A percentile compares a stretch with the other conserved stretches of the same genome.
phyloP scores from a whole-genome alignment of 2,329 filamentous ascomycete species.

The Verruconis gallopava region DNA sequence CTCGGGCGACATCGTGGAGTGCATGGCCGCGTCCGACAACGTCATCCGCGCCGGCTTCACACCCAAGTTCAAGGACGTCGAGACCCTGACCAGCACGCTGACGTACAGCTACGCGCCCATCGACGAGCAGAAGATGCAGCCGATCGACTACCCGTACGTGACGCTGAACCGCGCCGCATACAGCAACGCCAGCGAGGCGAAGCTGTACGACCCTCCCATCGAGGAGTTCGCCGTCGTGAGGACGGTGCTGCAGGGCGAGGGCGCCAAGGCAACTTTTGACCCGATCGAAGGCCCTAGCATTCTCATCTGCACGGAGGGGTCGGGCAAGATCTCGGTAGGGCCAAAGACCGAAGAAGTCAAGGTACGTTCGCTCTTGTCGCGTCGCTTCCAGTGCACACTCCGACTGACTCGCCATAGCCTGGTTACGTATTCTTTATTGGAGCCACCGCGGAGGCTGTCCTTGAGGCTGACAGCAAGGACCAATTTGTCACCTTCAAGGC shows the following conservation, averaged over 20 bases:
- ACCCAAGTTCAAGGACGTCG: slow-evolving; percentile 94
- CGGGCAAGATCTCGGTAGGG: slow-evolving; percentile 74
- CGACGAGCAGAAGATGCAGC: slow-evolving; percentile 83
- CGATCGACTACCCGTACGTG: slow-evolving; percentile 72
- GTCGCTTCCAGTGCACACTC: background rate
- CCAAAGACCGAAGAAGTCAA: slow-evolving; percentile 58
- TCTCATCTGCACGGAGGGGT: slow-evolving; percentile 75
- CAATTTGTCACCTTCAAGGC: slow-evolving; percentile 84
- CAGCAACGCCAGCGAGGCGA: slow-evolving; percentile 56
- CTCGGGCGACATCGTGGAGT: slow-evolving; percentile 91
- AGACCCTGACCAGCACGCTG: slow-evolving; percentile 77
- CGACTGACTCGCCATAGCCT: slow-evolving; percentile 1
- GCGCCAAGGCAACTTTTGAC: slow-evolving; percentile 79
- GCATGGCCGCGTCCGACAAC: slow-evolving; percentile 98
- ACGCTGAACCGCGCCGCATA: slow-evolving; percentile 74
- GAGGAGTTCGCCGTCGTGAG: slow-evolving; percentile 89
- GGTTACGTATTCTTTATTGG: slow-evolving; percentile 54
- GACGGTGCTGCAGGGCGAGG: slow-evolving; percentile 54
- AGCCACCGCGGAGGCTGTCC: slow-evolving; percentile 67
- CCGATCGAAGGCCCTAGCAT: slow-evolving; percentile 80
- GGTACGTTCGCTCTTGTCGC: slow-evolving; percentile 16
- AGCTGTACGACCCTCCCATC: slow-evolving; percentile 88
- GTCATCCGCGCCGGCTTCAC: slow-evolving; percentile 95
- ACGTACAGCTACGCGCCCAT: slow-evolving; percentile 95
- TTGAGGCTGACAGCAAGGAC: slow-evolving; percentile 56